Evolutionary conservation across 257 asterid species (phyloP).

Genomic region (Przewalskia tangutica): DNA sequence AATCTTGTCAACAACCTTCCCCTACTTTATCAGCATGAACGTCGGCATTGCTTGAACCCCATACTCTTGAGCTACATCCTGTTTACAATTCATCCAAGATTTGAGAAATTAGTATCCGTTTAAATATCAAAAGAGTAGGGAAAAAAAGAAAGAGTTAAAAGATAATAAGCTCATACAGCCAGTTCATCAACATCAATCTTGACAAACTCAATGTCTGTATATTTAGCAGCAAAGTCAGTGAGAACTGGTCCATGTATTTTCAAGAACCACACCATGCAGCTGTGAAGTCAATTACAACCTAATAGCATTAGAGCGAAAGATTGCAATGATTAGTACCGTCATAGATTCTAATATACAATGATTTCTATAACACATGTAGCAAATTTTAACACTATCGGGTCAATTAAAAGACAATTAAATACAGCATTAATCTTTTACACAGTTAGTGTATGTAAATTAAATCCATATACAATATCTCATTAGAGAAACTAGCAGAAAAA

Average conservation of each 20-base stretch:
- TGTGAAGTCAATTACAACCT: conserved; percentile 34
- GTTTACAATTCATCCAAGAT: neutral
- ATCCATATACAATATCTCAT: neutral
- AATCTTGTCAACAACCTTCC: conserved; percentile 16
- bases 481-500: neutral
- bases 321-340: too few relatives aligned
- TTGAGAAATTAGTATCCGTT: neutral
- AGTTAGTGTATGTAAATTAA: neutral
- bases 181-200: conserved; percentile 67
- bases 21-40: conserved; percentile 19
- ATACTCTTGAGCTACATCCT: conserved; percentile 24
- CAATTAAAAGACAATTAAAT: neutral
- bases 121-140: neutral
- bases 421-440: neutral
- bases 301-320: too few relatives aligned
- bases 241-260: conserved; percentile 37
- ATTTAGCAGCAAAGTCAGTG: conserved; percentile 43
- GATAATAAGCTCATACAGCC: conserved; percentile 23
- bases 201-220: conserved; percentile 50
- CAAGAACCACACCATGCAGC: conserved; percentile 82
- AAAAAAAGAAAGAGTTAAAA: neutral
- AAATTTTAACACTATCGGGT: too few relatives aligned
- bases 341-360: too few relatives aligned
- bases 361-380: too few relatives aligned
- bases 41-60: conserved; percentile 26